Percentiles rank a stretch among this genome's conserved stretches.
These are phyloP conservation scores for Dactylis glomerata DNA, from an alignment of 176 grass and related monocot species.

Conservation along the genomic window DNA sequence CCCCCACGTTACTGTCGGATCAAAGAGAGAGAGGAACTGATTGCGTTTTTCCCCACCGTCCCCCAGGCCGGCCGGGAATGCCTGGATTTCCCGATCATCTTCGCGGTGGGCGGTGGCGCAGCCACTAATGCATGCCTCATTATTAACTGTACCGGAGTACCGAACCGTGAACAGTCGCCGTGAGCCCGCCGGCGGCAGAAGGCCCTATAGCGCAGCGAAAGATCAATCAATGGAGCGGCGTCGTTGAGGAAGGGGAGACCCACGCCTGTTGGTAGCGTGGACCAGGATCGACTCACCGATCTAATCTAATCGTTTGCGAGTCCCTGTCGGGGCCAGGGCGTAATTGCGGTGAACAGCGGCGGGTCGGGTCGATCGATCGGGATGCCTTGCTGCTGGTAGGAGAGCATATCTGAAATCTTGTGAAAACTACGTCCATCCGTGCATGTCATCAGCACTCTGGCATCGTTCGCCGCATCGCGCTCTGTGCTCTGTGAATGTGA, in stretches of 20 bases:
- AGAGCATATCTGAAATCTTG: neutral
- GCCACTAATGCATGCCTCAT: constrained; percentile 21
- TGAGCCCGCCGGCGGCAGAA: neutral
- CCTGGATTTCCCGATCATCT: neutral
- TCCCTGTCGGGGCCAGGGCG: constrained; percentile 24
- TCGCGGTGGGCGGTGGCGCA: neutral
- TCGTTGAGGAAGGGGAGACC: constrained; percentile 12
- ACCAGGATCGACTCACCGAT: constrained; percentile 20
- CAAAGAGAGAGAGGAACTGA: neutral
- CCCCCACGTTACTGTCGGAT: constrained; percentile 29
- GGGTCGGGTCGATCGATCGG: neutral
- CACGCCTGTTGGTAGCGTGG: constrained; percentile 43
- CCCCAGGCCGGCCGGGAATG: neutral
- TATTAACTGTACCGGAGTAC: constrained; percentile 29
- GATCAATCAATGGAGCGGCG: neutral
- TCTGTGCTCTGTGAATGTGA: neutral
- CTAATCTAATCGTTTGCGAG: constrained; percentile 26
- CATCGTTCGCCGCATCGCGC: neutral
- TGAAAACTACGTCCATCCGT: constrained; percentile 15
- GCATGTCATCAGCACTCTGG: neutral
- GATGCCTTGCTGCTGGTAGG: constrained; percentile 15
- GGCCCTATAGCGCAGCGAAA: constrained; percentile 2
- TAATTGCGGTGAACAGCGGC: constrained; percentile 11
- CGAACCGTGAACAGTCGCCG: neutral
- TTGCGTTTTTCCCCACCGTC: neutral